A percentile compares a stretch with the other conserved stretches of the same genome.
Conservation (phyloP, 1,284 basidiomycete genomes). For the Rhodotorula sp. region DNA sequence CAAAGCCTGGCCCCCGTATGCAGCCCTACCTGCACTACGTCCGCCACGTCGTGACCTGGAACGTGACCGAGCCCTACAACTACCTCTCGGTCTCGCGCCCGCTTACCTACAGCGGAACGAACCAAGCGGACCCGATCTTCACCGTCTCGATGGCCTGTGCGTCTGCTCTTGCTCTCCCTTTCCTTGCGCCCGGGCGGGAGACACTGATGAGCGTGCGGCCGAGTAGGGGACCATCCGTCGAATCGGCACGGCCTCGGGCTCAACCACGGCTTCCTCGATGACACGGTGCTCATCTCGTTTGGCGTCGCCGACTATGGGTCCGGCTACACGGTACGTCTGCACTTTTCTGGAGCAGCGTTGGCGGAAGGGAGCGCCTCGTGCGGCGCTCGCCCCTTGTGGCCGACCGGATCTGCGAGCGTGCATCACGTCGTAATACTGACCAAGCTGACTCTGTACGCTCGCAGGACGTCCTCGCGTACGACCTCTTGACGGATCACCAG, state of each 20-base stretch:
- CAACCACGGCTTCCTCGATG: slow-evolving; percentile 39
- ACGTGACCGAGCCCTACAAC: slow-evolving; percentile 35
- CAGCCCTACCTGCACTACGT: slow-evolving; percentile 38
- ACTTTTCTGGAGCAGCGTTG: neutral
- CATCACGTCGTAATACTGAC: neutral
- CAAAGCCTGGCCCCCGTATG: too few relatives aligned
- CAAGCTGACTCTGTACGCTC: too few relatives aligned
- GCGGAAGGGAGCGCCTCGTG: too few relatives aligned
- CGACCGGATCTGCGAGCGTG: neutral
- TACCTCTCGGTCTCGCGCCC: slow-evolving; percentile 37
- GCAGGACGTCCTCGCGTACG: slow-evolving; percentile 23
- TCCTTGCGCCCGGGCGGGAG: too few relatives aligned
- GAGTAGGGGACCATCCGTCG: slow-evolving; percentile 19
- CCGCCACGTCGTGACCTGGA: slow-evolving; percentile 35
- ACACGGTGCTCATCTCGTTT: slow-evolving; percentile 31
- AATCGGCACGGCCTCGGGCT: slow-evolving; percentile 26
- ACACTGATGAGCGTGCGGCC: too few relatives aligned
- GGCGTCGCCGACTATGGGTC: slow-evolving; percentile 26
- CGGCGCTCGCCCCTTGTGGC: neutral
- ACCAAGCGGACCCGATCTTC: slow-evolving; percentile 41
- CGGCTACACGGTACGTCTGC: slow-evolving; percentile 16
- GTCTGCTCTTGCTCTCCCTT: too few relatives aligned
- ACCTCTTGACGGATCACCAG: slow-evolving; percentile 30
- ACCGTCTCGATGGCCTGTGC: slow-evolving; percentile 31
- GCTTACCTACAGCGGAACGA: slow-evolving; percentile 35